phyloP scores from a whole-genome alignment of 768 basidiomycete genomes.

The Boletus vermiculosoides region DNA sequence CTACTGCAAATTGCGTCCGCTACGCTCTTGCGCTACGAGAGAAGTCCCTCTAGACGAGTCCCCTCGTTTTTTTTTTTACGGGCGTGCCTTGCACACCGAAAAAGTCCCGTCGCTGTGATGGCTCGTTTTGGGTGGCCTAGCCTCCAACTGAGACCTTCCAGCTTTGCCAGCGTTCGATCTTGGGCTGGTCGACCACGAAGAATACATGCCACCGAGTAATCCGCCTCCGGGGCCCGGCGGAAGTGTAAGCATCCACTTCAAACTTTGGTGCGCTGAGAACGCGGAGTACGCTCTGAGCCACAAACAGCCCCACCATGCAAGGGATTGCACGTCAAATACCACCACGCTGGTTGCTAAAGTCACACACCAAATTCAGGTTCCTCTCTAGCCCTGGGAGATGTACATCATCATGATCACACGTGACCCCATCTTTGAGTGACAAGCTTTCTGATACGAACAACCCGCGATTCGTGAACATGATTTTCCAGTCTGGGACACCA shows the following conservation, averaged over 20 bases:
- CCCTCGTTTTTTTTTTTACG: conserved; percentile 14
- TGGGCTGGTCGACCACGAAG: background rate
- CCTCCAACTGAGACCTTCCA: background rate
- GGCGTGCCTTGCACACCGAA: conserved; percentile 22
- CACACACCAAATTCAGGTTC: conserved; percentile 8
- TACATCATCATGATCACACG: conserved; percentile 12
- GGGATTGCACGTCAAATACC: background rate
- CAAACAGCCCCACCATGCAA: background rate
- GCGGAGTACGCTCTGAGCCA: conserved; percentile 27
- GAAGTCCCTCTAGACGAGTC: conserved; percentile 14
- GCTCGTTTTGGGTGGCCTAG: conserved; percentile 9
- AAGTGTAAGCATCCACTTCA: background rate
- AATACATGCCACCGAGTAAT: conserved; percentile 3
- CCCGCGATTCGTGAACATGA: background rate
- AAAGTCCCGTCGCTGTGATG: conserved; percentile 3
- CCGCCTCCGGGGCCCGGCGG: background rate
- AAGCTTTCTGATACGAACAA: conserved; percentile 23
- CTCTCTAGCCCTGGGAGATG: conserved; percentile 8
- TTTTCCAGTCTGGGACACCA: conserved; percentile 1
- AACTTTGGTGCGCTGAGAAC: conserved; percentile 5
- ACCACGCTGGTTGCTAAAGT: background rate
- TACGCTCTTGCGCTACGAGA: conserved; percentile 19
- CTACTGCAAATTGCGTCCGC: conserved; percentile 27
- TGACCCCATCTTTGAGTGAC: conserved; percentile 14
- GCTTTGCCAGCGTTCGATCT: conserved; percentile 2